Evolutionary conservation across 192 early-diverging fungal species (phyloP), one percentile per base, ranked within the genome.

Genomic region (Entomortierella chlamydospora): DNA sequence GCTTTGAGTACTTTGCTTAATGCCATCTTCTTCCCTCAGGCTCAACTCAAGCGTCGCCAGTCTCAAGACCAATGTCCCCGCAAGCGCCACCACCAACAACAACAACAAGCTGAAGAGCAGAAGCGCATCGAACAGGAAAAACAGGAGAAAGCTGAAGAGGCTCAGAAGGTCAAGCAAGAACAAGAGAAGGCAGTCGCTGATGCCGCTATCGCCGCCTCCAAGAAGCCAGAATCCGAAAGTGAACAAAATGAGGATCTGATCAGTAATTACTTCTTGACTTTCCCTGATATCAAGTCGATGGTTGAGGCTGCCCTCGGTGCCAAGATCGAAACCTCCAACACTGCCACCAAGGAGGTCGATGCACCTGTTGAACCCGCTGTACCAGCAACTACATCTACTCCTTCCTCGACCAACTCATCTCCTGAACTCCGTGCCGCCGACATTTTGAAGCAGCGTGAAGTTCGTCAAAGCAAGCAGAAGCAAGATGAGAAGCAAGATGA

Each of bases 271-370:
- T 77, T 64, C 41, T 53, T 64, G 55, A 58, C 73, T 25, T 69
- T 52, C 66, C 73, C 73, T 26, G 60, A 68, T 30, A 69, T 77
- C 61, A 68, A 69, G 53, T 45, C 65, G 12, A 64, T 78, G 67
- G 61, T 78, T n/a, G 74, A 78, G 56, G 54, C 66, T 20, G 60
- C 47, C 41, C 73, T 78, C 26, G 70, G 78, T 60, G 69, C 53
- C 58, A 29, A 62, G 22, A 39, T 63, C 34, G 39, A 76, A 29
- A 18, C 45, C 17, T n/a, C n/a, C n/a, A n/a, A n/a, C n/a, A 13
- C 70, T 23, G 22, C 54, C n/a, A 28, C 31, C 29, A 30, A 49
- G 20, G 55, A 55, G 25, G 6, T 8, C 0, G 42, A 55, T 0
- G 51, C 59, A 23, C 6, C 47, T n/a, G 34, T 54, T 12, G 22